Conservation (phyloP, 2,329 filamentous ascomycete species). For the Pyricularia grisea region DNA sequence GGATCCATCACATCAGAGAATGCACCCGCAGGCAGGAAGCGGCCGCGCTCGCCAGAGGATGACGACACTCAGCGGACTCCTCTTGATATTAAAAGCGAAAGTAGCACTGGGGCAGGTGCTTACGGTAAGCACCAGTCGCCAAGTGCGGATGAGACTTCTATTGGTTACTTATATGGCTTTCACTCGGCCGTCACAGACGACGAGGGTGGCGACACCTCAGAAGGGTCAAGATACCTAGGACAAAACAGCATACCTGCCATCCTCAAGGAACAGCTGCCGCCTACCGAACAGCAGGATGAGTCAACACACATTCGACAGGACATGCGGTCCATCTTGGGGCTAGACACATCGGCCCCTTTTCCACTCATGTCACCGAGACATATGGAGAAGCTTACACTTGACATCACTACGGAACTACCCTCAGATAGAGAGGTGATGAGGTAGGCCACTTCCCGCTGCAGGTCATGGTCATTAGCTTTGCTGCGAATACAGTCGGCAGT, state of each 20-base stretch:
- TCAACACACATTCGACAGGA: constrained; percentile 50
- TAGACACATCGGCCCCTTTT: constrained; percentile 58
- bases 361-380: constrained; percentile 57
- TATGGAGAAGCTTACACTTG: constrained; percentile 47
- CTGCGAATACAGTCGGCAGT: neutral
- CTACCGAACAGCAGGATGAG: constrained; percentile 39
- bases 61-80: constrained; percentile 22
- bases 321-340: constrained; percentile 55
- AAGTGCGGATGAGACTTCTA: neutral
- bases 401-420: constrained; percentile 52
- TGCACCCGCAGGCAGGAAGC: constrained; percentile 24
- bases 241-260: constrained; percentile 61
- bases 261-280: constrained; percentile 49
- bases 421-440: constrained; percentile 59
- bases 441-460: constrained; percentile 26
- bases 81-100: constrained; percentile 10
- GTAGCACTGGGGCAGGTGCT: constrained; percentile 23
- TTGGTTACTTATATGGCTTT: neutral
- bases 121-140: constrained; percentile 13
- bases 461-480: neutral
- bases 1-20: constrained; percentile 18
- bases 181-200: neutral
- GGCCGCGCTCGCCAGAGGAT: constrained; percentile 32
- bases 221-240: constrained; percentile 51
- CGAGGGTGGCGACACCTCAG: constrained; percentile 15